phyloP scores from a whole-genome alignment of 768 basidiomycete genomes.

The Inosperma sp. region DNA sequence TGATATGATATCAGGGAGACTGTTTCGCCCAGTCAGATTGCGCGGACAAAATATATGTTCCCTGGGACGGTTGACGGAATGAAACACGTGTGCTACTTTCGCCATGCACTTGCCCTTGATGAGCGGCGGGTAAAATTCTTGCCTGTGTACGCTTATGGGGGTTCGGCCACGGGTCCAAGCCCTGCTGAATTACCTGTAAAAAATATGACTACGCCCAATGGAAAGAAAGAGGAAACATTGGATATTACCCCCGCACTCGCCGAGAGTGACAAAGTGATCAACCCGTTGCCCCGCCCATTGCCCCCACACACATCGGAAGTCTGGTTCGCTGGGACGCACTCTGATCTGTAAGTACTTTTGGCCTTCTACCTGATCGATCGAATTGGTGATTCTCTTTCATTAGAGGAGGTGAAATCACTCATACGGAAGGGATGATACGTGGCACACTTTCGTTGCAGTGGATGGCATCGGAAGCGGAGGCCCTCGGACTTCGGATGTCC shows the following conservation, averaged over 20 bases:
- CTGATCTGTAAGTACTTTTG: constrained; percentile 28
- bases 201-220: not conserved
- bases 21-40: constrained; percentile 31
- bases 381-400: not conserved
- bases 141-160: constrained; percentile 25
- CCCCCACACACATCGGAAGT: constrained; percentile 29
- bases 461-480: constrained; percentile 23
- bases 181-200: not conserved
- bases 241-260: no score
- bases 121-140: constrained; percentile 35
- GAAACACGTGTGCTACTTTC: constrained; percentile 29
- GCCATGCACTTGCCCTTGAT: constrained; percentile 35
- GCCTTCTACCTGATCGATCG: not conserved
- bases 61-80: constrained; percentile 19
- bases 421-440: constrained; percentile 16
- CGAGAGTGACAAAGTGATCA: not conserved
- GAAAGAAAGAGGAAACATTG: no score
- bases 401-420: constrained; percentile 19
- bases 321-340: constrained; percentile 25
- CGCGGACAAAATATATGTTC: constrained; percentile 13
- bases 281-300: not conserved
- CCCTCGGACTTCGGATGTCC: constrained; percentile 13
- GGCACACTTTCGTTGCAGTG: constrained; percentile 17
- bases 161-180: not conserved
- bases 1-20: constrained; percentile 26